phyloP scores from a whole-genome alignment of 352 stramenopile species.

The Pythium scleroteichum region DNA sequence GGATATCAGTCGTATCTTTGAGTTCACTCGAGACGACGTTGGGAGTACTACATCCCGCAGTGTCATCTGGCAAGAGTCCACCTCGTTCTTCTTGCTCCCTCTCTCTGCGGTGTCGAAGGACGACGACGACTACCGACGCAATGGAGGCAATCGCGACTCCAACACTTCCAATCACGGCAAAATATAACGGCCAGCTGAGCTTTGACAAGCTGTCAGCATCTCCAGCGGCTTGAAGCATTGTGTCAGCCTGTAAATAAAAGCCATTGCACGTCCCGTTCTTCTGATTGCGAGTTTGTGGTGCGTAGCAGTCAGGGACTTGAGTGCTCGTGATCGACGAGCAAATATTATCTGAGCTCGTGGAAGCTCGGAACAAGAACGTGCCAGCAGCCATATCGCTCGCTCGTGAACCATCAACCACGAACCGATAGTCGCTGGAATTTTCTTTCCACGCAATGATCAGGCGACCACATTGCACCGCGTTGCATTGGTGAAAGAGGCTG shows the following conservation, averaged over 20 bases:
- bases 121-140: conserved; percentile 45
- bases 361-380: conserved; percentile 54
- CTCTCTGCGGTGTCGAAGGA: conserved; percentile 35
- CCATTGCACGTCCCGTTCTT: conserved; percentile 57
- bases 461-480: conserved; percentile 66
- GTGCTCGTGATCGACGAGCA: conserved; percentile 40
- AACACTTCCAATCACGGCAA: conserved; percentile 61
- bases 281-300: conserved; percentile 74
- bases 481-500: conserved; percentile 59
- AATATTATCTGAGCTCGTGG: neutral
- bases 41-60: conserved; percentile 16
- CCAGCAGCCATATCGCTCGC: conserved; percentile 57
- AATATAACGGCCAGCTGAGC: conserved; percentile 49
- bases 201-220: conserved; percentile 63
- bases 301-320: conserved; percentile 57
- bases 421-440: conserved; percentile 49
- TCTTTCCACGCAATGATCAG: conserved; percentile 75
- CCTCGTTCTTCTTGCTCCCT: conserved; percentile 31
- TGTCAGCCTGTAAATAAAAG: conserved; percentile 70
- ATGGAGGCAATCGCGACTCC: conserved; percentile 49
- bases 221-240: conserved; percentile 49
- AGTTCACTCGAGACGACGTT: neutral
- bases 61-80: conserved; percentile 32
- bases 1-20: conserved; percentile 17
- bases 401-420: conserved; percentile 76